Conservation (phyloP, 2,329 filamentous ascomycete species). For the Fusarium haematococcum region DNA sequence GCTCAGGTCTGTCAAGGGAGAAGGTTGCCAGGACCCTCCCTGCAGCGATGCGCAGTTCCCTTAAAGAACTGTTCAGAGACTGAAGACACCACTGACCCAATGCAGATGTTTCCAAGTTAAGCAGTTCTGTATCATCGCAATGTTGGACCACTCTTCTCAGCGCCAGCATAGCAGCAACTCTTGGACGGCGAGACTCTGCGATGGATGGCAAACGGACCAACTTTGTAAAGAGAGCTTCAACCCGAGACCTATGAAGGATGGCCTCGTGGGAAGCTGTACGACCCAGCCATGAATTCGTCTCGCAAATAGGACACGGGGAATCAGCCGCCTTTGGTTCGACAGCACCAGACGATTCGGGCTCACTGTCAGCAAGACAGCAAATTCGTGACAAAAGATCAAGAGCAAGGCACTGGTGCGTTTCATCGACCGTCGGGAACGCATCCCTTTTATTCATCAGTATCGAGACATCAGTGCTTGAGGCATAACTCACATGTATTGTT, state of each 20-base stretch:
- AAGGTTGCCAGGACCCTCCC: constrained; percentile 77
- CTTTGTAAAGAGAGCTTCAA: constrained; percentile 59
- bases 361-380: constrained; percentile 42
- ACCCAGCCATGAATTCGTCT: constrained; percentile 16
- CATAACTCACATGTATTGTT: constrained; percentile 60
- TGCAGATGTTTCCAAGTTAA: constrained; percentile 75
- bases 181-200: constrained; percentile 66
- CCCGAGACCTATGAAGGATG: constrained; percentile 48
- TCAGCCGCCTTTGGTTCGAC: not conserved
- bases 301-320: constrained; percentile 44
- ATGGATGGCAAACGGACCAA: constrained; percentile 61
- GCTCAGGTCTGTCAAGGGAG: constrained; percentile 54
- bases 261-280: constrained; percentile 10
- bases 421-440: constrained; percentile 59
- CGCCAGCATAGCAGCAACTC: constrained; percentile 78
- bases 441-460: constrained; percentile 46
- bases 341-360: not conserved
- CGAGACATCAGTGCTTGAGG: not conserved
- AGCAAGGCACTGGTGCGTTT: constrained; percentile 62
- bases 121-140: constrained; percentile 66
- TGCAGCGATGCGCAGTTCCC: constrained; percentile 86
- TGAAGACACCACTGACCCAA: constrained; percentile 85
- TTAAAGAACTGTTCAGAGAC: constrained; percentile 83
- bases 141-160: constrained; percentile 78
- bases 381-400: constrained; percentile 68